Conservation (phyloP, 2,329 filamentous ascomycete species). For the Cytospora piceae region DNA sequence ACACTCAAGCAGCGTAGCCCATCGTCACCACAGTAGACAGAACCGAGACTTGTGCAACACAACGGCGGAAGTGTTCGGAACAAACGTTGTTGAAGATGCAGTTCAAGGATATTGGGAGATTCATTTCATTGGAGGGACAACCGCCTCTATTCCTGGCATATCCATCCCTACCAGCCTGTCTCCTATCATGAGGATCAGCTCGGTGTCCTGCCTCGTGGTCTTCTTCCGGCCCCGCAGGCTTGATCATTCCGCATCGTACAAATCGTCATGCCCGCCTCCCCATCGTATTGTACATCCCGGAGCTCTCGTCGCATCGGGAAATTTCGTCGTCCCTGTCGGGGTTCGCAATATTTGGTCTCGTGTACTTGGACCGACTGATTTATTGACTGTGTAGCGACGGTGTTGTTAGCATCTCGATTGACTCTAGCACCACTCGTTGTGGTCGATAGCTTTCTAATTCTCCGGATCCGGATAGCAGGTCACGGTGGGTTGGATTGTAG, state of each 20-base stretch:
- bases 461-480: not conserved
- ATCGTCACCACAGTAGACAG: no score
- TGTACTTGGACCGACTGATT: not conserved
- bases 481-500: not conserved
- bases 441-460: not conserved
- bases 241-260: not conserved
- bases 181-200: not conserved
- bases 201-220: not conserved
- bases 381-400: not conserved
- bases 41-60: no score
- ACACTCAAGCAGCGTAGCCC: no score
- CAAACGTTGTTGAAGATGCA: not conserved
- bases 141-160: not conserved
- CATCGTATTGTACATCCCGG: conserved; percentile 16
- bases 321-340: not conserved
- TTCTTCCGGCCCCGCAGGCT: not conserved
- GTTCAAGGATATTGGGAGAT: not conserved
- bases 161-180: not conserved
- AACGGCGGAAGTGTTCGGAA: not conserved
- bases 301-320: not conserved
- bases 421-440: not conserved
- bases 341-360: no score
- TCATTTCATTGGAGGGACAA: not conserved
- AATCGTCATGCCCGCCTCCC: not conserved
- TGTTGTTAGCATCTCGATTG: not conserved